Conservation (phyloP, 306 rosid species). For the Carpinus fangiana region DNA sequence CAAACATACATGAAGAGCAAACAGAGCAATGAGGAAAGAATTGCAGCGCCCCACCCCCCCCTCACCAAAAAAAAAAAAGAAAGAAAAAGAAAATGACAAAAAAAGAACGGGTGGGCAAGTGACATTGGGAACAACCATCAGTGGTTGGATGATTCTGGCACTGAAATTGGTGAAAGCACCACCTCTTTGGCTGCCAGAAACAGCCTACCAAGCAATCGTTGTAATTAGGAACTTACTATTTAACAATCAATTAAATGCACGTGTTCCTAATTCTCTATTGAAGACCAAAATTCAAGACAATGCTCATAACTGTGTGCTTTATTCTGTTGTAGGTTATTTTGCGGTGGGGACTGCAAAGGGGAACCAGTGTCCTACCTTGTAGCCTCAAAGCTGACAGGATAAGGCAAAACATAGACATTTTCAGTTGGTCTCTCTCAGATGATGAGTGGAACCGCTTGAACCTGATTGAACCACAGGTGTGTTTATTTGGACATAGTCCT, state of each 20-base stretch:
- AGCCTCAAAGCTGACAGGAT: slow-evolving; percentile 43
- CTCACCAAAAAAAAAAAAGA: not conserved
- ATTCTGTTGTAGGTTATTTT: slow-evolving; percentile 30
- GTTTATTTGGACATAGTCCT: slow-evolving; percentile 48
- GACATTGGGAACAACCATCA: not conserved
- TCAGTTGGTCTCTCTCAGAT: slow-evolving; percentile 46
- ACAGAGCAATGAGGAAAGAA: not conserved
- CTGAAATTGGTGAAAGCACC: not conserved
- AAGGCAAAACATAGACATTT: slow-evolving; percentile 37
- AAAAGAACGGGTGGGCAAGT: not conserved
- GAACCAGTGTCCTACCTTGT: slow-evolving; percentile 47
- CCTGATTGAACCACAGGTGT: slow-evolving; percentile 49
- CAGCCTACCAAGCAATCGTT: not conserved
- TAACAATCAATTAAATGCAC: no score
- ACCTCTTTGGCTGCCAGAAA: not conserved
- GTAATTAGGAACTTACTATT: no score
- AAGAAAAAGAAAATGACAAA: not conserved
- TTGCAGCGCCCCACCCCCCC: no score
- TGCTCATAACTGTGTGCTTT: not conserved
- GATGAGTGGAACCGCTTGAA: slow-evolving; percentile 46
- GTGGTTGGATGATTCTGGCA: not conserved
- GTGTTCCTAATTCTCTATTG: not conserved
- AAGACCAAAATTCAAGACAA: not conserved
- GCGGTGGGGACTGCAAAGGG: slow-evolving; percentile 50
- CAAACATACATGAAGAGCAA: not conserved